Base-by-base conservation (phyloP, 2,329 filamentous ascomycete genomes). In the Pseudogymnoascus sp. region DNA sequence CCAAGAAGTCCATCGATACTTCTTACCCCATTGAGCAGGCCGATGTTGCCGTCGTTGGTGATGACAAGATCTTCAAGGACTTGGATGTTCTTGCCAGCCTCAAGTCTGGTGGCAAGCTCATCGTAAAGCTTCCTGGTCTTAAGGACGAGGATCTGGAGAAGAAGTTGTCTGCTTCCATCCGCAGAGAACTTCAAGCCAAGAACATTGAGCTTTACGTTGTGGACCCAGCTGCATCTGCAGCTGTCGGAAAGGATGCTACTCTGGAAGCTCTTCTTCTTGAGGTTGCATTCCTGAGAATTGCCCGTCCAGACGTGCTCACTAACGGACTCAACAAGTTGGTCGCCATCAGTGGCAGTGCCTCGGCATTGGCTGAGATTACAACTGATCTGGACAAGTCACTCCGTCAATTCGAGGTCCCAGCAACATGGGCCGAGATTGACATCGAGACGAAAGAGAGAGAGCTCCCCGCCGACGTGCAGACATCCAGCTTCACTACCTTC, bases 61-160 rank as follows among this genome's bases (percentile, higher is more conserved):
- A 93, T 38, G 83, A 92, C 72, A 90, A 88, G 72, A 80, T 99
- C 2, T 80, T 99, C 15, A 86, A 88, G 68, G 87, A 91, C 23
- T 82, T 97, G 63, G 86, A 93, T 68, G 79, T 96, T 21, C 73
- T 93, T 37, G 82, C 86, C 67, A 87, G 83, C 60, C 78, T 93
- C 66, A 91, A 89, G 77, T 71, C 83, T 42, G 85, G 85, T 62
- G 89, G 89, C 62, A 88, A 86, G 67, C 76, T 97, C 50, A 82
- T 97, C 63, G 72, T 97, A 44, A 90, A 87, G 71, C 82, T 95
- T 23, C 83, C 90, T 29, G 88, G 86, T 68, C 85, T 91, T 74
- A 96, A 96, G 78, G 85, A 91, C 61, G 93, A 96, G 50, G 92
- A 97, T 37, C 75, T 93, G 6, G 93, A 97, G 79, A 96, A 96